These are phyloP conservation scores for Colletotrichum aenigma DNA, from an alignment of 2,329 filamentous ascomycete genomes.

Conservation along the genomic window DNA sequence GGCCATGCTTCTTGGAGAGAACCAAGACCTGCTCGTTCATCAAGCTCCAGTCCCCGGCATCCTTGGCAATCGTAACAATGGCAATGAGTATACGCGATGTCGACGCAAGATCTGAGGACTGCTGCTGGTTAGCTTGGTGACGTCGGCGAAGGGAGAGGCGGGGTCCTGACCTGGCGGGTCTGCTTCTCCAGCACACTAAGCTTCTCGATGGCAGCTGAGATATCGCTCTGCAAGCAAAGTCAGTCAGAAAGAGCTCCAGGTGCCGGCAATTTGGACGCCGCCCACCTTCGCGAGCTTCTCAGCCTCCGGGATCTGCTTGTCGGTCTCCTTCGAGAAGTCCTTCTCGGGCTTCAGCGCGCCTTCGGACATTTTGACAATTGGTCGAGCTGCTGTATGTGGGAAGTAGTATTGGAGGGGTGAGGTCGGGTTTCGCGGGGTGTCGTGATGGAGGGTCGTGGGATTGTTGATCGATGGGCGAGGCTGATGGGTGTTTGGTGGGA, in stretches of 20 bases:
- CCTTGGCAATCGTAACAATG: constrained; percentile 94
- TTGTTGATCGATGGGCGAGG: constrained; percentile 6
- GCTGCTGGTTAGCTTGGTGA: constrained; percentile 27
- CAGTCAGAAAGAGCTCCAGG: background rate
- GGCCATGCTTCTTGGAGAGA: constrained; percentile 98
- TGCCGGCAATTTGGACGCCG: background rate
- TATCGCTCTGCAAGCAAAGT: constrained; percentile 62
- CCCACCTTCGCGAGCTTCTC: constrained; percentile 85
- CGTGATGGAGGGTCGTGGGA: background rate
- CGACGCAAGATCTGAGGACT: constrained; percentile 95
- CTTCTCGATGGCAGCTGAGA: constrained; percentile 91
- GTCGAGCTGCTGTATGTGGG: background rate
- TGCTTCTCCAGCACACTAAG: constrained; percentile 92
- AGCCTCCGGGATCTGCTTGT: constrained; percentile 88
- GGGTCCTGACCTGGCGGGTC: constrained; percentile 78
- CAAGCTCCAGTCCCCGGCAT: constrained; percentile 89
- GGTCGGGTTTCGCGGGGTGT: background rate
- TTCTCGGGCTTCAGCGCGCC: constrained; percentile 91
- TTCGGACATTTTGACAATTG: constrained; percentile 73
- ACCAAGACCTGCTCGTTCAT: constrained; percentile 96
- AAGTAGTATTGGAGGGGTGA: background rate
- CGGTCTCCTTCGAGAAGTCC: constrained; percentile 97
- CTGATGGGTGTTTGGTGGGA: constrained; percentile 16
- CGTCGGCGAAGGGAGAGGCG: constrained; percentile 4
- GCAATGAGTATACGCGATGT: constrained; percentile 86